Conservation (phyloP, 192 early-diverging fungal species). For the Gaertneriomyces sp. region DNA sequence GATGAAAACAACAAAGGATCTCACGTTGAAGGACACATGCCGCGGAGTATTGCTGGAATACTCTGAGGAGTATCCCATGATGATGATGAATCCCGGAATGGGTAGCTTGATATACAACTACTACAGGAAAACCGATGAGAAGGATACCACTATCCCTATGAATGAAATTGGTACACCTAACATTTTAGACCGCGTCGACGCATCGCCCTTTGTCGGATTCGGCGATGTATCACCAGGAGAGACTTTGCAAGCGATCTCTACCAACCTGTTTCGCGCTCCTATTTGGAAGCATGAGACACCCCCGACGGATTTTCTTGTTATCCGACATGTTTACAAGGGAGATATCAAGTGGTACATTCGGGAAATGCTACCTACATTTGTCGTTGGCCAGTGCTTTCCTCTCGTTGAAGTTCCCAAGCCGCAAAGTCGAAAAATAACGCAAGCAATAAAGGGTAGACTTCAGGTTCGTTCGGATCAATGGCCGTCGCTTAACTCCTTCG, state of each 20-base stretch:
- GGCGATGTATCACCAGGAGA: slow-evolving; percentile 92
- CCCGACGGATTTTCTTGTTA: slow-evolving; percentile 79
- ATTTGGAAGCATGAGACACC: slow-evolving; percentile 72
- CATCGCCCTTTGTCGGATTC: slow-evolving; percentile 91
- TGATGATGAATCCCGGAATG: slow-evolving; percentile 93
- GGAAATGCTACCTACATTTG: slow-evolving; percentile 75
- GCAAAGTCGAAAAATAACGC: slow-evolving; percentile 87
- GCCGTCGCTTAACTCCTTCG: not conserved
- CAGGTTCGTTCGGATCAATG: slow-evolving; percentile 52
- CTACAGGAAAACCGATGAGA: slow-evolving; percentile 83
- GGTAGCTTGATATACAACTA: slow-evolving; percentile 91
- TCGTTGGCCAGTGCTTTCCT: slow-evolving; percentile 91
- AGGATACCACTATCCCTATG: slow-evolving; percentile 73
- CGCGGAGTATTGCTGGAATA: slow-evolving; percentile 87
- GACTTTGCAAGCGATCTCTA: slow-evolving; percentile 81
- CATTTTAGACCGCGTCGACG: slow-evolving; percentile 82
- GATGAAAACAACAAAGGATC: slow-evolving; percentile 78
- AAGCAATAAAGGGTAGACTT: slow-evolving; percentile 77
- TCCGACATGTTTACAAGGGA: slow-evolving; percentile 75
- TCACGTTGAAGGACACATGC: slow-evolving; percentile 82
- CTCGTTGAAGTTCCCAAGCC: slow-evolving; percentile 92
- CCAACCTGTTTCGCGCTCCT: slow-evolving; percentile 93
- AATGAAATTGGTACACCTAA: slow-evolving; percentile 77
- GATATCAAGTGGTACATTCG: slow-evolving; percentile 83
- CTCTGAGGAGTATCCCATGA: slow-evolving; percentile 89